Evolutionary conservation across 495 filamentous ascomycete species (phyloP).

Genomic region (Amniculicola lignicola): DNA sequence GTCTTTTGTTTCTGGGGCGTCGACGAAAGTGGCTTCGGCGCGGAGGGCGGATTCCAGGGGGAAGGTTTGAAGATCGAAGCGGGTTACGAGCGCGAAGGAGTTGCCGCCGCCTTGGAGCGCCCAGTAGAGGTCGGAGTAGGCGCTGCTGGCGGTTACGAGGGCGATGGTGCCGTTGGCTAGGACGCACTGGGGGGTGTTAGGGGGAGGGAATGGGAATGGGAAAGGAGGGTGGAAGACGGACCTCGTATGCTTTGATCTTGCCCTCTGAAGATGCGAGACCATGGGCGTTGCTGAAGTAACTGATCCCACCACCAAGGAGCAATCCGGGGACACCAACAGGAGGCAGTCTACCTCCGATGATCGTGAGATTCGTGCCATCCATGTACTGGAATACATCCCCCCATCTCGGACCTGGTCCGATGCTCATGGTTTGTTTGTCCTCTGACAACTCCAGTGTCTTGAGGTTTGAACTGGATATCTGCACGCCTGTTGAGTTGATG

Average conservation of each 20-base stretch:
- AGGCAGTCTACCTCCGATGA: constrained; percentile 8
- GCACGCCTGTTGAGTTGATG: constrained; percentile 49
- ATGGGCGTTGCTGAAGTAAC: constrained; percentile 44
- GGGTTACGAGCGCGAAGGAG: constrained; percentile 5
- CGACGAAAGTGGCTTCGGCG: constrained; percentile 3
- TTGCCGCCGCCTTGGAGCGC: constrained; percentile 7
- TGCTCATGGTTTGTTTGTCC: constrained; percentile 3
- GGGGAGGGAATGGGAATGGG: not conserved
- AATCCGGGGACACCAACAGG: constrained; percentile 17
- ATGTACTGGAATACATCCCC: constrained; percentile 11
- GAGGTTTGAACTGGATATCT: constrained; percentile 54
- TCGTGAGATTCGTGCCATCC: not conserved
- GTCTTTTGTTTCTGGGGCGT: not conserved
- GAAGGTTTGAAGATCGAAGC: constrained; percentile 6
- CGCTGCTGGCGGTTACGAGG: not conserved
- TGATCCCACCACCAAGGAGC: constrained; percentile 12
- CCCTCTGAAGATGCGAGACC: constrained; percentile 54
- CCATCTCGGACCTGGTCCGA: constrained; percentile 11
- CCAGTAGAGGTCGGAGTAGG: constrained; percentile 4
- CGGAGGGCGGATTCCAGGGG: not conserved
- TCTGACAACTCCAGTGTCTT: constrained; percentile 40
- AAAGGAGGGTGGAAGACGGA: constrained; percentile 7
- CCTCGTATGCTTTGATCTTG: constrained; percentile 42
- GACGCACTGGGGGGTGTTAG: not conserved
- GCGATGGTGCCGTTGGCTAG: constrained; percentile 4